Evolutionary conservation across 257 asterid species (phyloP).

Genomic region (Jacaranda copaia): DNA sequence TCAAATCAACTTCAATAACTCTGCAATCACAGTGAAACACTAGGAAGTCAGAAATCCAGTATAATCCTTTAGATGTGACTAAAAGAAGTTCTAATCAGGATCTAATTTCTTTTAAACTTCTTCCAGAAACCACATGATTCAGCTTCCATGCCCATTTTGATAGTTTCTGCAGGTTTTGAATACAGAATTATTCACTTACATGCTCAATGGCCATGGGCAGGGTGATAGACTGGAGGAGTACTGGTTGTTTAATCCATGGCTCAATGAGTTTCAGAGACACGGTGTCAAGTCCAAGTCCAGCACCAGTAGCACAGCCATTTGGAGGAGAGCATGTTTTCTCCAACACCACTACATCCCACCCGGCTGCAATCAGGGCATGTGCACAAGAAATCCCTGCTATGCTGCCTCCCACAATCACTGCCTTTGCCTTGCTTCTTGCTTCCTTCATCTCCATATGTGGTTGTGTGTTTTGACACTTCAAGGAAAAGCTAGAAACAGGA

Average conservation of each 20-base stretch:
- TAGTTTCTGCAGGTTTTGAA: slow-evolving; percentile 11
- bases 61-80: neutral
- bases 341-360: slow-evolving; percentile 83
- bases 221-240: slow-evolving; percentile 46
- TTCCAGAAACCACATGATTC: neutral
- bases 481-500: neutral
- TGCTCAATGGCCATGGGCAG: slow-evolving; percentile 75
- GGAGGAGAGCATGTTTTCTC: slow-evolving; percentile 76
- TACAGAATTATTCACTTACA: slow-evolving; percentile 42
- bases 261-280: slow-evolving; percentile 51
- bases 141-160: neutral
- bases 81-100: neutral
- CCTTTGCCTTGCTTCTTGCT: slow-evolving; percentile 48
- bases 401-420: slow-evolving; percentile 87
- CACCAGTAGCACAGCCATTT: slow-evolving; percentile 70
- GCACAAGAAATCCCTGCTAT: slow-evolving; percentile 80
- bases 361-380: slow-evolving; percentile 65
- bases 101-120: neutral
- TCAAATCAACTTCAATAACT: too few species aligned
- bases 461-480: slow-evolving; percentile 15
- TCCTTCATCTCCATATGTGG: slow-evolving; percentile 34
- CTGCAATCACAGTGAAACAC: too few species aligned
- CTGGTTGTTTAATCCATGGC: slow-evolving; percentile 61
- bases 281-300: slow-evolving; percentile 77
- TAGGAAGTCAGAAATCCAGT: neutral